These are phyloP conservation scores for Botrytis porri DNA, from an alignment of 2,329 filamentous ascomycete species.

Conservation along the genomic window DNA sequence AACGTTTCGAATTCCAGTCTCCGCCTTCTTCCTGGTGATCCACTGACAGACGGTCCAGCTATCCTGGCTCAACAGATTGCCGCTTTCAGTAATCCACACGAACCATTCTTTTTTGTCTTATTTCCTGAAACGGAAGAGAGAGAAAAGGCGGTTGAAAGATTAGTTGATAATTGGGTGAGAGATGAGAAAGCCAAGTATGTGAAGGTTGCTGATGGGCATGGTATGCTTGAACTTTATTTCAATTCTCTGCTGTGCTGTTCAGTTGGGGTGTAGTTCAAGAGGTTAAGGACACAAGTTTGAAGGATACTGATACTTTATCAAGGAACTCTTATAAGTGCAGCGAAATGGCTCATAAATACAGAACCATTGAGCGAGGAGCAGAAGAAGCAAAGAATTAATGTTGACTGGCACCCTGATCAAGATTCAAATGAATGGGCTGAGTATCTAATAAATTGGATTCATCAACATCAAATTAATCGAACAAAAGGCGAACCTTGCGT, in stretches of 20 bases:
- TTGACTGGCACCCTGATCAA: conserved; percentile 26
- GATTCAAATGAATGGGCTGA: conserved; percentile 26
- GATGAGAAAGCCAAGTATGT: conserved; percentile 25
- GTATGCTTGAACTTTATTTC: background rate
- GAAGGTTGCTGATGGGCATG: conserved; percentile 27
- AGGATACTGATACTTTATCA: background rate
- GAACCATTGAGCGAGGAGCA: conserved; percentile 20
- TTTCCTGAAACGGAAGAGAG: conserved; percentile 23
- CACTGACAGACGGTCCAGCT: conserved; percentile 20
- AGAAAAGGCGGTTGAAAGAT: conserved; percentile 23
- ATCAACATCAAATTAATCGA: conserved; percentile 20
- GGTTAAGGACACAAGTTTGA: too few species aligned
- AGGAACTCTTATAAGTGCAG: conserved; percentile 16
- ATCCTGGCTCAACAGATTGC: conserved; percentile 23
- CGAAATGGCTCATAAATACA: conserved; percentile 13
- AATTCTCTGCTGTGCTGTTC: too few species aligned
- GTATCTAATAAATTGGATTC: conserved; percentile 22
- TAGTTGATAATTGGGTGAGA: conserved; percentile 24
- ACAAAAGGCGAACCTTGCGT: conserved; percentile 23
- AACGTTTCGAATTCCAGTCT: background rate
- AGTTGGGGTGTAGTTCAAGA: background rate
- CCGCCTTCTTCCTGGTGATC: conserved; percentile 5
- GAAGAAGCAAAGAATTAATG: conserved; percentile 20
- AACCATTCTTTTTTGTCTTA: conserved; percentile 26
- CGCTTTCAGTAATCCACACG: conserved; percentile 18